Base-by-base conservation (phyloP, 2,329 filamentous ascomycete genomes). In the Cadophora malorum region DNA sequence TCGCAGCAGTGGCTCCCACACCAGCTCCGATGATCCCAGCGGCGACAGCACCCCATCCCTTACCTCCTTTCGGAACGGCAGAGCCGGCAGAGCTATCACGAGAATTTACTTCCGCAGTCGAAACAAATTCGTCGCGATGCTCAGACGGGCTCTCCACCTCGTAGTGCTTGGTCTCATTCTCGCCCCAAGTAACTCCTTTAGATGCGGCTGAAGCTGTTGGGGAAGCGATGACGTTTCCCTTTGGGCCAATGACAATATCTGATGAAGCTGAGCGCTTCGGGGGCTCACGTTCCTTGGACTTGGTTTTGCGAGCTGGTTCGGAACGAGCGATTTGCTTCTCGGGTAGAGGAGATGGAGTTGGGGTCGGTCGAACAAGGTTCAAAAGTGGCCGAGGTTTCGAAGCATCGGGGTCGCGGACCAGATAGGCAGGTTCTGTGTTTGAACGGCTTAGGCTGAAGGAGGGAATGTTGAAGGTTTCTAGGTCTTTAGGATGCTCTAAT, bases 151-250 rank as follows among this genome's bases (percentile, higher is more conserved):
- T 89, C 67, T 87, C 86, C 12, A 86, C 82, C 60, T 89, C 86
- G 69, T 88, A 91, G 68, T 87, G 85, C 75, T 90, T 87, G 4
- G 85, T 90, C 74, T 88, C 83, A 70, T 89, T 89, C 68, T 88
- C 81, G 12, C 87, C 89, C 88, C 88, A 91, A 14, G 83, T 88
- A 4, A 91, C 88, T 52, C 80, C 83, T 72, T 89, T 90, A 7
- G 85, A 81, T 25, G 79, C 78, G 7, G 80, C 80, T 38, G 82
- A 80, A 28, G 80, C 77, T 63, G 82, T 80, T n/a, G 80, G 75
- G 1, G 78, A 79, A 66, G 81, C 78, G 12, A 83, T 75, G 45
- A 81, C 75, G 63, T 86, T 83, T 12, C 81, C 81, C 55, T 78
- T 80, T 25, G 82, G 75, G 47, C 74, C 80, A 63, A 81, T 76